phyloP scores from a whole-genome alignment of 352 stramenopile genomes.

The Phytopythium chamaehyphon region DNA sequence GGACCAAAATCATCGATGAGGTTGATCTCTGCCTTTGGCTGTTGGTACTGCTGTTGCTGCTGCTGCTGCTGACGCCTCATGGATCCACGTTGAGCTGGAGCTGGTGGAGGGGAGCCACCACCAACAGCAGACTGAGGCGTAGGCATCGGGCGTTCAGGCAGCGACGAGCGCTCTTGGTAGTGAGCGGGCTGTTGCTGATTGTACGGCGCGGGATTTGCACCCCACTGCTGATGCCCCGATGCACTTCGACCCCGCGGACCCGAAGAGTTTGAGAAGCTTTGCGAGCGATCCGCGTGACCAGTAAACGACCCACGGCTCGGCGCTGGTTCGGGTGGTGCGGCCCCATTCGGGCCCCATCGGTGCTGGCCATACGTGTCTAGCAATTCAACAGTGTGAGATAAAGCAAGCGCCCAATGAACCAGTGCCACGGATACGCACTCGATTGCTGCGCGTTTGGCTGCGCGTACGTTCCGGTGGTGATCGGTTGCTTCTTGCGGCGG shows the following conservation, averaged over 20 bases:
- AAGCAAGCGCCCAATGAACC: too few relatives aligned
- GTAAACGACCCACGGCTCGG: constrained; percentile 18
- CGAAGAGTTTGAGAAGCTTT: not conserved
- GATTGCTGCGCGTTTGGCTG: constrained; percentile 28
- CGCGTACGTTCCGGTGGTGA: constrained; percentile 33
- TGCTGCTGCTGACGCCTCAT: constrained; percentile 10
- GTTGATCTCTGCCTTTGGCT: constrained; percentile 63
- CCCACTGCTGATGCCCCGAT: constrained; percentile 6
- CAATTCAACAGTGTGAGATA: too few relatives aligned
- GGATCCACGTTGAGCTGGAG: constrained; percentile 7
- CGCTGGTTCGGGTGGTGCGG: constrained; percentile 3
- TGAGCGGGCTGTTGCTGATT: constrained; percentile 12
- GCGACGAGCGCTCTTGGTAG: constrained; percentile 17
- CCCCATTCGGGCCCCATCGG: constrained; percentile 43
- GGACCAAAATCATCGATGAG: constrained; percentile 71
- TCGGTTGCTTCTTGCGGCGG: constrained; percentile 55
- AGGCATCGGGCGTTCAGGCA: constrained; percentile 17
- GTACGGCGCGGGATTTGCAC: not conserved
- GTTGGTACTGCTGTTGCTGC: constrained; percentile 15
- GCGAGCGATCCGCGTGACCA: constrained; percentile 1
- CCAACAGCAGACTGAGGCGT: constrained; percentile 3
- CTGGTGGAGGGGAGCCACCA: constrained; percentile 8
- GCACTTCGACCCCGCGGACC: not conserved
- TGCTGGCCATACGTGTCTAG: constrained; percentile 65
- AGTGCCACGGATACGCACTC: constrained; percentile 21